Base-by-base conservation (phyloP, 805 yeast genomes). In the Danielozyma ontarioensis region DNA sequence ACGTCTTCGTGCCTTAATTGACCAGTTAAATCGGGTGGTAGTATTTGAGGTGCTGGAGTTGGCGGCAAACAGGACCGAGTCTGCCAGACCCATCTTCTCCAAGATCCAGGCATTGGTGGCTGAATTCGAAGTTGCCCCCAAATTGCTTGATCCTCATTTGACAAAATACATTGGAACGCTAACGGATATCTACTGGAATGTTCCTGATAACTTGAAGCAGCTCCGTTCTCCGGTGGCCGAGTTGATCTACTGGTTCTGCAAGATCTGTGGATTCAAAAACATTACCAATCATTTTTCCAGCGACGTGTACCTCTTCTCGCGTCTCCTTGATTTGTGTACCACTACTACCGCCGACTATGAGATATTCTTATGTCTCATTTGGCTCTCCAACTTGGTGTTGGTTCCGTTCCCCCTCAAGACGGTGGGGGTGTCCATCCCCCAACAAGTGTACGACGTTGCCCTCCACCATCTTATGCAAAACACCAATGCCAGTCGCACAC, bases 321-420 rank as follows among this genome's bases (percentile, higher is more conserved):
- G 42, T 3, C 51, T 48, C 13, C 28, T 47, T 5, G 31, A 12
- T 12, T 74, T n/a, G 13, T 27, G 55, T 16, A 35, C 18, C 2
- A 29, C 37, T 7, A 39, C 40, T 8, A 49, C 34, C n/a, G 31
- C 13, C 2, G 61, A 51, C 18, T 44, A 44, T 34, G 64, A 60
- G 32, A 33, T 39, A 1, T 62, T 59, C 36, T 29, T 80, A 8
- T 49, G 78, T 27, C 55, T 87, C 6, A 60, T 83, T 3, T 89
- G 96, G 95, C 64, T 86, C 7, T 70, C 81, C 0, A 75, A 80
- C 7, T 58, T 88, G 15, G 70, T 78, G 0, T 59, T 83, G n/a
- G 75, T 80, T 0, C 97, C 97, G 0, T 88, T 89, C 48, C 69
- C 74, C 2, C 59, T 89, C 17, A 56, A 53, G 1, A 41, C 57